These are phyloP conservation scores for Fusarium tjaetaba DNA, from an alignment of 2,329 filamentous ascomycete genomes.

Conservation along the genomic window DNA sequence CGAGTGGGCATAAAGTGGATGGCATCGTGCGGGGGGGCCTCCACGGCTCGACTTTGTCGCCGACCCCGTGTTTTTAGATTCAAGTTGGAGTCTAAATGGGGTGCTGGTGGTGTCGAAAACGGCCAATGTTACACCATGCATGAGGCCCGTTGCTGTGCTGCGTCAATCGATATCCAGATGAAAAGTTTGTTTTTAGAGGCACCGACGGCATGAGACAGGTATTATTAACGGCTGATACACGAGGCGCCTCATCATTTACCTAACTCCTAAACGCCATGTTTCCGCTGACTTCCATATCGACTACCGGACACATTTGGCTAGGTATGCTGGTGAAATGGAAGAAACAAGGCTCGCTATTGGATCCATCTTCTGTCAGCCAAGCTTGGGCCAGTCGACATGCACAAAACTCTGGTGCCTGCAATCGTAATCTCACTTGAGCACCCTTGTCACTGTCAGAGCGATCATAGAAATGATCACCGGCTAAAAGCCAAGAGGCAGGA, in stretches of 20 bases:
- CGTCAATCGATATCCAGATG: constrained; percentile 2
- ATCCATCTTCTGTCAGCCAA: neutral
- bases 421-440: constrained; percentile 5
- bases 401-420: constrained; percentile 31
- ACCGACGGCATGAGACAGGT: neutral
- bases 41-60: constrained; percentile 31
- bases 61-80: constrained; percentile 33
- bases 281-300: constrained; percentile 1
- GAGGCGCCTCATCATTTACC: constrained; percentile 23
- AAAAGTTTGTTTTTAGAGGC: constrained; percentile 16
- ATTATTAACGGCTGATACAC: constrained; percentile 29
- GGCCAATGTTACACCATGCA: constrained; percentile 21
- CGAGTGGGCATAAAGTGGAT: neutral
- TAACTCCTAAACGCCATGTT: constrained; percentile 10
- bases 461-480: constrained; percentile 22
- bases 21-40: constrained; percentile 12
- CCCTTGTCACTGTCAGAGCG: constrained; percentile 14
- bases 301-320: constrained; percentile 11
- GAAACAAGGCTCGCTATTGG: constrained; percentile 8
- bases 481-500: constrained; percentile 21
- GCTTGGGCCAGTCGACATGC: constrained; percentile 15
- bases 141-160: neutral
- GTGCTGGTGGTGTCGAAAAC: constrained; percentile 19
- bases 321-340: neutral
- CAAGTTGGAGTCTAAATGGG: constrained; percentile 5